A percentile compares a stretch with the other conserved stretches of the same genome.
These are phyloP conservation scores for Boletellus sp. DNA, from an alignment of 768 basidiomycete genomes.

Conservation along the genomic window DNA sequence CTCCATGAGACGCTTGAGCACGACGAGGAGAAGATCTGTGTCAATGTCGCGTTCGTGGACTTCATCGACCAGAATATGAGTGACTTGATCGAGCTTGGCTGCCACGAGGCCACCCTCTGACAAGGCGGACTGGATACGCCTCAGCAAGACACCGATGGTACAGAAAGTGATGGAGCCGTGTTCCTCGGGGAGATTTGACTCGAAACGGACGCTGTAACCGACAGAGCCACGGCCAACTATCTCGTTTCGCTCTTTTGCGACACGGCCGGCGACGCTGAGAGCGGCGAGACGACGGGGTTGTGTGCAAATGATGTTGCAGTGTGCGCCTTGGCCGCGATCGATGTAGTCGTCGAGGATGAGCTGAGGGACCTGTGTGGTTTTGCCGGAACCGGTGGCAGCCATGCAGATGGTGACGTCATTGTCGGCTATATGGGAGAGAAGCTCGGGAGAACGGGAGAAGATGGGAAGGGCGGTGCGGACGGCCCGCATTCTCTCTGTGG, in stretches of 20 bases:
- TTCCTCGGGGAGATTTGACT: constrained; percentile 69
- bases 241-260: constrained; percentile 85
- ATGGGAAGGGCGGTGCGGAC: constrained; percentile 73
- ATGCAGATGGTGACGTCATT: constrained; percentile 88
- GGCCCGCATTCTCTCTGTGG: constrained; percentile 60
- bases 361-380: constrained; percentile 94
- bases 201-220: constrained; percentile 93
- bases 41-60: constrained; percentile 95
- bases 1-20: constrained; percentile 76
- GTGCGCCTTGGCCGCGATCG: constrained; percentile 69
- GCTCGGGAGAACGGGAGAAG: constrained; percentile 58
- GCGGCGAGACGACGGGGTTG: constrained; percentile 92
- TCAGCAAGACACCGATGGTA: constrained; percentile 88
- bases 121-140: constrained; percentile 75
- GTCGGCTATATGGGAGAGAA: constrained; percentile 63
- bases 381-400: constrained; percentile 89
- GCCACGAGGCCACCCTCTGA: constrained; percentile 36
- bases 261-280: constrained; percentile 86
- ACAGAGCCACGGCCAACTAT: constrained; percentile 59
- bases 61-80: constrained; percentile 92
- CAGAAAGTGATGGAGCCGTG: constrained; percentile 90
- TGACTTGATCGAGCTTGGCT: constrained; percentile 64
- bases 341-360: constrained; percentile 85
- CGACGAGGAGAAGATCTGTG: constrained; percentile 85
- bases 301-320: constrained; percentile 88